Evolutionary conservation across 2,329 filamentous ascomycete species (phyloP).

Genomic region (Fusarium mundagurra): DNA sequence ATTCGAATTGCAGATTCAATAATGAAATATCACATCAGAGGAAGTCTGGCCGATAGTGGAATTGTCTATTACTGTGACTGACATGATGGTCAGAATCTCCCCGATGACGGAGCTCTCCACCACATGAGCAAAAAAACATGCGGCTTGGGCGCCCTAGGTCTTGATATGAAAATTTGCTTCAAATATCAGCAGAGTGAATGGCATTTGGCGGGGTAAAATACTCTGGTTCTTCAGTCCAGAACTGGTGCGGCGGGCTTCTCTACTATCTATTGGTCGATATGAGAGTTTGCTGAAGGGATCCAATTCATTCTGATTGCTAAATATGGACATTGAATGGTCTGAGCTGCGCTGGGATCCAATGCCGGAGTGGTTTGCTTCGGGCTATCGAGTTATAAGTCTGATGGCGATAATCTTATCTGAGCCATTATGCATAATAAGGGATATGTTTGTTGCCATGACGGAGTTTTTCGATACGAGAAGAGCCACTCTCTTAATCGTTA

Average conservation of each 20-base stretch:
- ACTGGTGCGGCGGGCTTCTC: conserved; percentile 9
- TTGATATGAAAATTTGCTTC: conserved; percentile 17
- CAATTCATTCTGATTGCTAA: conserved; percentile 9
- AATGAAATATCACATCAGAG: conserved; percentile 1
- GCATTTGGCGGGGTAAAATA: conserved; percentile 32
- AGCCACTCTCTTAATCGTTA: conserved; percentile 4
- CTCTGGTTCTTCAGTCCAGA: conserved; percentile 1
- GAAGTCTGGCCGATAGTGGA: conserved; percentile 12
- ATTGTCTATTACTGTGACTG: conserved; percentile 16
- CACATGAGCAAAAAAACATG: neutral
- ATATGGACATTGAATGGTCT: conserved; percentile 1
- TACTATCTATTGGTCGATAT: conserved; percentile 23
- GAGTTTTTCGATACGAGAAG: conserved; percentile 22
- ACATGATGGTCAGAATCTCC: neutral
- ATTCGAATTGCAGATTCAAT: neutral
- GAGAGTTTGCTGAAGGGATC: neutral
- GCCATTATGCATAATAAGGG: conserved; percentile 3
- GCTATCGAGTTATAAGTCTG: neutral
- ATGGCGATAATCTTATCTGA: neutral
- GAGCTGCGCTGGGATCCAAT: neutral
- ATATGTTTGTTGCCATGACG: neutral
- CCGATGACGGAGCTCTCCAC: conserved; percentile 36
- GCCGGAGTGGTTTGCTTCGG: conserved; percentile 5
- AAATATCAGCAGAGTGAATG: neutral
- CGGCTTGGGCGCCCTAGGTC: conserved; percentile 5